These are phyloP conservation scores for Phytophthora parvispora DNA, from an alignment of 352 stramenopile species.

Conservation along the genomic window DNA sequence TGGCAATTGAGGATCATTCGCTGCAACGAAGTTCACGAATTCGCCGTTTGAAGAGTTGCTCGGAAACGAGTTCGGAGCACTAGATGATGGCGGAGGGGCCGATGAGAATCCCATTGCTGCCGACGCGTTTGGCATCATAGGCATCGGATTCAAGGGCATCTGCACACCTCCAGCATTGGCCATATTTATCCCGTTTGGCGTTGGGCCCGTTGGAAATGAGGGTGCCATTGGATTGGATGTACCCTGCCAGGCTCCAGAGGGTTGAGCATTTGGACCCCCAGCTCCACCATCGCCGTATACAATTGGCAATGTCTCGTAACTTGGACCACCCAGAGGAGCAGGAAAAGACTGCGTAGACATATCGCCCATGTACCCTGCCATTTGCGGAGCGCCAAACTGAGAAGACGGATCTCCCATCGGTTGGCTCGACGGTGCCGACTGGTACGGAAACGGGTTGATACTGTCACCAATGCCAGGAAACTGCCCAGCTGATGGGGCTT, in stretches of 20 bases:
- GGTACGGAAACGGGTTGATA: conserved; percentile 45
- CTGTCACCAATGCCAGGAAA: conserved; percentile 30
- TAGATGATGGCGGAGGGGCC: conserved; percentile 14
- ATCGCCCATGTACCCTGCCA: conserved; percentile 42
- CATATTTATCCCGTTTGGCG: conserved; percentile 24
- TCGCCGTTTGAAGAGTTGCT: conserved; percentile 27
- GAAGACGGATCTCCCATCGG: conserved; percentile 31
- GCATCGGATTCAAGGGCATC: conserved; percentile 33
- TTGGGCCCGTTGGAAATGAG: conserved; percentile 17
- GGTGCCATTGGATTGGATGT: conserved; percentile 27
- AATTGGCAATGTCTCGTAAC: conserved; percentile 35
- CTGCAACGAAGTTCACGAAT: conserved; percentile 59
- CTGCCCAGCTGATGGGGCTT: conserved; percentile 7
- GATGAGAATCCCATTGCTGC: conserved; percentile 30
- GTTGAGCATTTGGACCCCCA: conserved; percentile 15
- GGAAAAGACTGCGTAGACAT: conserved; percentile 40
- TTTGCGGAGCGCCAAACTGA: conserved; percentile 28
- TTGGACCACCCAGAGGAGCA: conserved; percentile 23
- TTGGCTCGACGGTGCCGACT: conserved; percentile 32
- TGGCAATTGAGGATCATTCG: conserved; percentile 62
- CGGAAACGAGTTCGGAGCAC: conserved; percentile 23
- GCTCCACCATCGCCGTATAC: conserved; percentile 26
- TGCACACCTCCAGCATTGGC: conserved; percentile 23
- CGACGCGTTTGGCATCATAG: conserved; percentile 29
- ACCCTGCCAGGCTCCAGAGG: conserved; percentile 32